Evolutionary conservation across 495 filamentous ascomycete species (phyloP), one percentile per base, ranked within the genome.

Genomic region (Wilcoxina mikolae): DNA sequence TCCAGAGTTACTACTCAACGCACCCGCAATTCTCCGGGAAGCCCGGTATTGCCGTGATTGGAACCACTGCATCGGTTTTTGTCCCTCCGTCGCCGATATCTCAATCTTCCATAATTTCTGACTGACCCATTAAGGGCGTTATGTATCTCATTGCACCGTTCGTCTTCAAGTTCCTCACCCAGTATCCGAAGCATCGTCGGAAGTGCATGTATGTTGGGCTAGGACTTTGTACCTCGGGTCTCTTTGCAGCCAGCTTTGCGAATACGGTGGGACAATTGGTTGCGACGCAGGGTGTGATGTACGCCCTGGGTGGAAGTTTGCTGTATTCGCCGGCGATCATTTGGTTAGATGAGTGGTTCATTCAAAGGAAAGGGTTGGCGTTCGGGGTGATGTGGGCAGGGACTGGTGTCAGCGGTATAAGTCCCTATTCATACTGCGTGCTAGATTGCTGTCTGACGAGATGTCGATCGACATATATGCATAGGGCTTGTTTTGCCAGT

Each of bases 261-360:
- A 71, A 61, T 2, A 67, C 65, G 1, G 69, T 73, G 11, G 58
- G 61, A 10, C 68, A 72, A 5, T 64, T 81, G 9, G 71, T 81
- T 35, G 43, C 71, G 3, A 75, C 74, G 0, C 76, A 82, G 59
- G 77, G 76, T 38, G 57, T 77, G 11, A 42, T 78, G 10, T 79
- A 73, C 61, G 72, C 69, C 26, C 49, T 78, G 12, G 75, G 74
- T 25, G 73, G 72, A 5, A 56, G 65, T 10, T 57, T 76, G 41
- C 63, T 71, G 26, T 78, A 76, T 63, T 68, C 66, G 22, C 74
- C 72, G 0, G 68, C 70, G 42, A 66, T 78, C 54, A 63, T 73
- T 29, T 74, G 72, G 59, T 53, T 80, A 9, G 74, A 79, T 54
- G 74, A 80, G 58, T 80, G 76, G 76, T 80, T 79, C 61, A 65